Conservation (phyloP, 1,284 basidiomycete genomes). For the Meira nashicola region DNA sequence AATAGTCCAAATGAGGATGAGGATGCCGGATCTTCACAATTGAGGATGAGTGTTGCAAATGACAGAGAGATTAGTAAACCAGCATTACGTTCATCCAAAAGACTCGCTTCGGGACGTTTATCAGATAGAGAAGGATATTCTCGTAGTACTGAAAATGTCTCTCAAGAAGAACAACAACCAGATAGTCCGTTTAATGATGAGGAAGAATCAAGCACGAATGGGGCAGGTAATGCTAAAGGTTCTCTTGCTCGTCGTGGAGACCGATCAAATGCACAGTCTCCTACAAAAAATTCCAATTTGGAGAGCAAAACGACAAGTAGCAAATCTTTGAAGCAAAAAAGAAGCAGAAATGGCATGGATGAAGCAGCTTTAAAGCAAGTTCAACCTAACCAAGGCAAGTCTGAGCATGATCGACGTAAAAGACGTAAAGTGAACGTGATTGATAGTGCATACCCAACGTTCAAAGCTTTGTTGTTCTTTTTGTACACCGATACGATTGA, state of each 20-base stretch:
- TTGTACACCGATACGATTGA: conserved; percentile 77
- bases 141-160: too few relatives aligned
- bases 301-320: neutral
- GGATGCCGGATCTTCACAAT: neutral
- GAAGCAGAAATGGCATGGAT: neutral
- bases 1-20: conserved; percentile 4
- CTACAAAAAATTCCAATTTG: neutral
- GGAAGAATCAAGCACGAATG: too few relatives aligned
- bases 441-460: conserved; percentile 77
- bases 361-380: neutral
- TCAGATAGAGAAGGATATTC: too few relatives aligned
- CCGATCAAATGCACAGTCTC: too few relatives aligned
- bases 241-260: too few relatives aligned
- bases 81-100: too few relatives aligned
- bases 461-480: conserved; percentile 76
- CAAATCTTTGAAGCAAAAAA: neutral
- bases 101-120: too few relatives aligned
- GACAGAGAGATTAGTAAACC: too few relatives aligned
- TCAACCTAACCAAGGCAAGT: neutral
- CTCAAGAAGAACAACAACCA: too few relatives aligned
- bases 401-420: conserved; percentile 1
- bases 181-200: too few relatives aligned
- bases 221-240: too few relatives aligned
- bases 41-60: too few relatives aligned
- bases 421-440: conserved; percentile 57